A percentile compares a stretch with the other conserved stretches of the same genome.
Conservation (phyloP, 352 stramenopile species). For the Globisporangium abappressorium region DNA sequence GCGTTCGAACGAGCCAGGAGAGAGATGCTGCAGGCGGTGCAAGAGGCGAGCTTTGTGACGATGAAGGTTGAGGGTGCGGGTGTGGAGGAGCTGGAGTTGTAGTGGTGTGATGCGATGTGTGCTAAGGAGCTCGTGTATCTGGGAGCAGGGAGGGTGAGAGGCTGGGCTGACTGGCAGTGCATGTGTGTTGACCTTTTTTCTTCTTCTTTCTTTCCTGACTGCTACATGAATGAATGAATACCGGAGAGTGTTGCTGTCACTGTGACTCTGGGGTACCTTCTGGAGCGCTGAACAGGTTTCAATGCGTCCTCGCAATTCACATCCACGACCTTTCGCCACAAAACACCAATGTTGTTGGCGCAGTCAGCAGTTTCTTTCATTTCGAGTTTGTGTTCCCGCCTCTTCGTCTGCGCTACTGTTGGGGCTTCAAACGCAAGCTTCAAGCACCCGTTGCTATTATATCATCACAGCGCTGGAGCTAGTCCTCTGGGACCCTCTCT, state of each 20-base stretch:
- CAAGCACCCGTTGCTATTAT: background rate
- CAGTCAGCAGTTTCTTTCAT: background rate
- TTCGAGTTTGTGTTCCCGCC: background rate
- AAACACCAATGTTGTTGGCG: background rate
- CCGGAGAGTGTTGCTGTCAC: background rate
- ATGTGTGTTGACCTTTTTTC: background rate
- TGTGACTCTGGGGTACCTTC: background rate
- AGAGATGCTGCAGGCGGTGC: background rate
- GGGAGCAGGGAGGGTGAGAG: no score
- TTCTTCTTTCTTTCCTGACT: background rate
- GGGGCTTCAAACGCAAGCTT: background rate
- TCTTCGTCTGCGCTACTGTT: background rate
- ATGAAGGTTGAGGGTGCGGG: no score
- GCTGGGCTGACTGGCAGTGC: no score
- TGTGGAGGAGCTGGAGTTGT: no score
- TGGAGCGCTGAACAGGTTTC: background rate
- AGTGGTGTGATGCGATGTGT: no score
- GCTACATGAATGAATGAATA: background rate
- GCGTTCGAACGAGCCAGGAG: constrained; percentile 26
- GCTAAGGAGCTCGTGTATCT: no score
- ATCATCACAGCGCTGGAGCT: background rate
- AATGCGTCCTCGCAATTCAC: background rate
- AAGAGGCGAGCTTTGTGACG: constrained; percentile 1
- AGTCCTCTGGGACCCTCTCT: no score
- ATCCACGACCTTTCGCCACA: background rate